phyloP scores from a whole-genome alignment of 345 rosid genomes.

The Eucalyptus curtisii region DNA sequence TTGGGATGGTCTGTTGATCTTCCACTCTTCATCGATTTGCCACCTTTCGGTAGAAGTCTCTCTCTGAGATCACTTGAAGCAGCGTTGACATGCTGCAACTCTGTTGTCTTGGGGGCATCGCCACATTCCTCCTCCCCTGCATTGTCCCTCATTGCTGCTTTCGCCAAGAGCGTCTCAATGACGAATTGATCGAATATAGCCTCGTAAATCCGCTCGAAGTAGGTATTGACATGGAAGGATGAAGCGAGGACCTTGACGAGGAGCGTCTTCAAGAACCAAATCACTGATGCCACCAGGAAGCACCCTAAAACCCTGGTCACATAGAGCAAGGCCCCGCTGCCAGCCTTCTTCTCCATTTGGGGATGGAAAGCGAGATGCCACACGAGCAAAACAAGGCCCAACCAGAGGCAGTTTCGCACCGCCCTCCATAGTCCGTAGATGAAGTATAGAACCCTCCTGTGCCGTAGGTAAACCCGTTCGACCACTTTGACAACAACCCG shows the following conservation, averaged over 20 bases:
- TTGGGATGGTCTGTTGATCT: neutral
- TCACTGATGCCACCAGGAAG: neutral
- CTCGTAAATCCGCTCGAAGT: neutral
- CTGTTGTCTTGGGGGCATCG: neutral
- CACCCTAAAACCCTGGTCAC: neutral
- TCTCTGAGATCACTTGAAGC: neutral
- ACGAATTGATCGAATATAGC: neutral
- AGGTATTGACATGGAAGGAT: constrained; percentile 1
- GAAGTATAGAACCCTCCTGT: neutral
- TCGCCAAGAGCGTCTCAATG: neutral
- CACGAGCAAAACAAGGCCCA: neutral
- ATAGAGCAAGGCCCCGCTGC: neutral
- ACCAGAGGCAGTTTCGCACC: constrained; percentile 2
- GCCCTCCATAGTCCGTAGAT: neutral
- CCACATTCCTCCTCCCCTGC: neutral
- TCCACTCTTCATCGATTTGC: neutral
- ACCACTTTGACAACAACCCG: neutral
- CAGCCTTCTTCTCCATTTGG: neutral
- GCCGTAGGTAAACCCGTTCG: neutral
- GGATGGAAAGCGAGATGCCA: neutral
- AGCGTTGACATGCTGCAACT: neutral
- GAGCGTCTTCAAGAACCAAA: constrained; percentile 1
- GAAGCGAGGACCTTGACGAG: neutral
- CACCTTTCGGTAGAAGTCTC: neutral
- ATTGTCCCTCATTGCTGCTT: neutral